Percentiles rank a stretch among this genome's conserved stretches.
phyloP scores from a whole-genome alignment of 1,139 yeast species.

The Candida mesenterica region DNA sequence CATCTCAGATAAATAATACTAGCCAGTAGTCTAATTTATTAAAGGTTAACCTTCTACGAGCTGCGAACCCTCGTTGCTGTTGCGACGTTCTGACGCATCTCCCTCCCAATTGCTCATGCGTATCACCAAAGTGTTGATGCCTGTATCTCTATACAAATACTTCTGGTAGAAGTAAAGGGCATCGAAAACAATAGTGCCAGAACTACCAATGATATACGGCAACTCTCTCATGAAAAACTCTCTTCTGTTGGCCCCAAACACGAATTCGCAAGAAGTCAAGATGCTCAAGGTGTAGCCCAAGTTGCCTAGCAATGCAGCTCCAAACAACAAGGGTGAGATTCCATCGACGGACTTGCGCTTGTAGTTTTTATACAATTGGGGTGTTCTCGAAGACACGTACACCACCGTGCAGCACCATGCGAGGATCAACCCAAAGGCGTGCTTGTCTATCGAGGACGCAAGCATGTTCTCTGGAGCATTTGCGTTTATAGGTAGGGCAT shows the following conservation, averaged over 20 bases:
- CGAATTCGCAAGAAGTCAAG: conserved; percentile 48
- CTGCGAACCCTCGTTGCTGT: too few relatives aligned
- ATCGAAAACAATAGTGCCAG: conserved; percentile 85
- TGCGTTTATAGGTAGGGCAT: conserved; percentile 20
- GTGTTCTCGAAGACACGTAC: conserved; percentile 77
- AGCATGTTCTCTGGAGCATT: not conserved
- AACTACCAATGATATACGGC: conserved; percentile 82
- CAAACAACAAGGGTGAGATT: conserved; percentile 72
- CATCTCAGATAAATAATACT: too few relatives aligned
- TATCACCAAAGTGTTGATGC: conserved; percentile 27
- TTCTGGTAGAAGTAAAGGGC: conserved; percentile 69
- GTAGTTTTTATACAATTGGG: conserved; percentile 79
- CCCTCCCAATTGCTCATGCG: conserved; percentile 29
- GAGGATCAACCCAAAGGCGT: conserved; percentile 48
- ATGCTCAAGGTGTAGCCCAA: conserved; percentile 78
- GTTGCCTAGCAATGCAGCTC: conserved; percentile 79
- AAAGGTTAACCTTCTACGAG: too few relatives aligned
- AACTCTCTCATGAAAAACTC: conserved; percentile 64
- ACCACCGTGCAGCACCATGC: conserved; percentile 84
- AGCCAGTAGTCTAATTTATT: too few relatives aligned
- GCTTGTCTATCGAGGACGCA: not conserved
- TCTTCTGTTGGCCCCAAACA: conserved; percentile 30
- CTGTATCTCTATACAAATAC: conserved; percentile 32
- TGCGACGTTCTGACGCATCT: too few relatives aligned
- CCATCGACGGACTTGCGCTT: conserved; percentile 80